These are phyloP conservation scores for Hyaloscypha hepaticicola DNA, from an alignment of 495 filamentous ascomycete genomes.

Conservation along the genomic window DNA sequence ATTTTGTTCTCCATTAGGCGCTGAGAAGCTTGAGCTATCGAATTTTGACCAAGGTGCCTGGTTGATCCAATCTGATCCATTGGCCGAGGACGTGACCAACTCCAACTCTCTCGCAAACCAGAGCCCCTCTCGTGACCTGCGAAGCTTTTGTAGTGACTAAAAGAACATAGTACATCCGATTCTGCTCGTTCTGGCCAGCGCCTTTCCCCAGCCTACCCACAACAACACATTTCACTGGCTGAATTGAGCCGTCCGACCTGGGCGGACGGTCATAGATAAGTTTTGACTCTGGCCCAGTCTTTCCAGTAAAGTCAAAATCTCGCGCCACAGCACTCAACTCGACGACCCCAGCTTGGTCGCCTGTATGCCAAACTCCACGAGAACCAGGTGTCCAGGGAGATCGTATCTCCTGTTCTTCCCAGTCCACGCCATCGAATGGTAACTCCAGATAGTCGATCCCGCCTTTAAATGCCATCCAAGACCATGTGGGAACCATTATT, in stretches of 20 bases:
- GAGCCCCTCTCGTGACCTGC: neutral
- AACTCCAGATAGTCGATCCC: slow-evolving; percentile 12
- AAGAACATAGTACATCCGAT: slow-evolving; percentile 7
- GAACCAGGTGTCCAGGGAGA: slow-evolving; percentile 5
- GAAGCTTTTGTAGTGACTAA: neutral
- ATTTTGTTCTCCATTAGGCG: no score
- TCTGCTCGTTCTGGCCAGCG: slow-evolving; percentile 1
- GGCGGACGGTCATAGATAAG: slow-evolving; percentile 16
- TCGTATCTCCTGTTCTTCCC: slow-evolving; percentile 23
- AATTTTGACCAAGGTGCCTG: neutral
- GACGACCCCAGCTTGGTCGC: neutral
- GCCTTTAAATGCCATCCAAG: slow-evolving; percentile 18
- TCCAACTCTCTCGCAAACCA: slow-evolving; percentile 18
- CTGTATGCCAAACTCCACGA: neutral
- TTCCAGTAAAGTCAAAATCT: slow-evolving; percentile 31
- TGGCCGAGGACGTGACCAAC: neutral
- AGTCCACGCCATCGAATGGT: slow-evolving; percentile 19
- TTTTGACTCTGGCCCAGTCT: slow-evolving; percentile 11
- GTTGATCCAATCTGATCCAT: neutral
- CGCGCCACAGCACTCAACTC: slow-evolving; percentile 33
- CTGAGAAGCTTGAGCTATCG: neutral
- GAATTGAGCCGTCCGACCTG: neutral
- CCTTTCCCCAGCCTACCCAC: slow-evolving; percentile 3
- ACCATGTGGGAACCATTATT: slow-evolving; percentile 12
- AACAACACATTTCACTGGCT: slow-evolving; percentile 8